Conservation (phyloP, 139 green algal genomes). For the Asterochloris sp. region DNA sequence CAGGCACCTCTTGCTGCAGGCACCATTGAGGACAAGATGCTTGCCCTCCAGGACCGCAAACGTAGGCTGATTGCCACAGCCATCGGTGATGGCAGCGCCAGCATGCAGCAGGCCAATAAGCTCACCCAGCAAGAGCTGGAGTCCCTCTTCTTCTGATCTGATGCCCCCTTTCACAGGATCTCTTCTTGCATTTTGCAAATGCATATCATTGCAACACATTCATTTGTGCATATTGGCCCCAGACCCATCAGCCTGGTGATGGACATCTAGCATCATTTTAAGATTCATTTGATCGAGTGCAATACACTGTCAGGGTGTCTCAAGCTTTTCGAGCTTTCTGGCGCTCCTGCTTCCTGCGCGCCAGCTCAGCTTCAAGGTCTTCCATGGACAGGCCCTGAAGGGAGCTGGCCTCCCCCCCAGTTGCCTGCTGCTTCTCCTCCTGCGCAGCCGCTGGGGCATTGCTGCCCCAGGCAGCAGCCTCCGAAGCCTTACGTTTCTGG, state of each 20-base stretch:
- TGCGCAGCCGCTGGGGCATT: neutral
- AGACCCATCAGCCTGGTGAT: too few relatives aligned
- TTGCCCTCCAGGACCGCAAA: constrained; percentile 69
- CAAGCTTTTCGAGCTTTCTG: too few relatives aligned
- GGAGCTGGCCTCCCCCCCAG: neutral
- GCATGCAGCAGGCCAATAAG: constrained; percentile 12
- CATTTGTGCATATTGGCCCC: too few relatives aligned
- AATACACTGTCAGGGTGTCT: too few relatives aligned
- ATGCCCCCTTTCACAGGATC: too few relatives aligned
- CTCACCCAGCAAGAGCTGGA: constrained; percentile 57
- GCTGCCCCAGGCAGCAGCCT: constrained; percentile 71
- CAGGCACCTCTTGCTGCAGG: constrained; percentile 16
- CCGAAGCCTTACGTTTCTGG: constrained; percentile 66
- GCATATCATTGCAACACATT: too few relatives aligned
- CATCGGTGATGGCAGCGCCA: constrained; percentile 41
- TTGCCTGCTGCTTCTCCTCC: neutral
- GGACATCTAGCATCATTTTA: too few relatives aligned
- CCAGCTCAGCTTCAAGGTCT: constrained; percentile 79
- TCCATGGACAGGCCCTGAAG: constrained; percentile 51
- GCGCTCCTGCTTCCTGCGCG: constrained; percentile 24
- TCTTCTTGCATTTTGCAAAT: too few relatives aligned
- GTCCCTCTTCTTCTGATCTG: constrained; percentile 40
- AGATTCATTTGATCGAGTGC: too few relatives aligned
- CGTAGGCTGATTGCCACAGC: constrained; percentile 49
- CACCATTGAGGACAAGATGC: constrained; percentile 81